phyloP scores from a whole-genome alignment of 2,329 filamentous ascomycete species.

The Periconia digitata region DNA sequence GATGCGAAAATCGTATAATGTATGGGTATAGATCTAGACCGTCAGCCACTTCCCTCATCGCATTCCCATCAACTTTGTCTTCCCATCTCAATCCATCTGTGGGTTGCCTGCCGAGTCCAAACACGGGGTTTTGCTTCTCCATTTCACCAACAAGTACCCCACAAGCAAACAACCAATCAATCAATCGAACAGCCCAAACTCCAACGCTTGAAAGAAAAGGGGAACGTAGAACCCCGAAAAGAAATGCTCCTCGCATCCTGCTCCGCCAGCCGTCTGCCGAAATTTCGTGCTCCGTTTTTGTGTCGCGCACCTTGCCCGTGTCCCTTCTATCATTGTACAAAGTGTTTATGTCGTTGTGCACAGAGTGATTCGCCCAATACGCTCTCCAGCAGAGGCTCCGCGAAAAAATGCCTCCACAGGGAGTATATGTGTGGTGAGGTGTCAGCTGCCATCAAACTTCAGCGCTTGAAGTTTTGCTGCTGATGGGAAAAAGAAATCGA shows the following conservation, averaged over 20 bases:
- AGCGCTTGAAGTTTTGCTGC: conserved; percentile 34
- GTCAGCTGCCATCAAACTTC: conserved; percentile 22
- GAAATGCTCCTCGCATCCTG: not conserved
- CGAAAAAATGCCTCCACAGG: not conserved
- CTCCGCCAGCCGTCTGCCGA: not conserved
- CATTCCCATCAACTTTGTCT: no score
- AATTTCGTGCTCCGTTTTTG: not conserved
- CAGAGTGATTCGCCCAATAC: not conserved
- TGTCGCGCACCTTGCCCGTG: not conserved
- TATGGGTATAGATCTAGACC: no score
- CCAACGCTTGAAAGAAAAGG: not conserved
- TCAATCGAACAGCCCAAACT: no score
- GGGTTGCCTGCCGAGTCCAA: no score
- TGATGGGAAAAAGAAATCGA: conserved; percentile 1
- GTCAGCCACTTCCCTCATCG: no score
- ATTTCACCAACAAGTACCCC: no score
- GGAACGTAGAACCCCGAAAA: not conserved
- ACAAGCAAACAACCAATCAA: no score
- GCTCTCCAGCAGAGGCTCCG: not conserved
- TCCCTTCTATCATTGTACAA: not conserved
- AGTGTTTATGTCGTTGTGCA: not conserved
- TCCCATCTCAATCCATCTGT: no score
- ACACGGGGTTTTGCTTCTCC: no score
- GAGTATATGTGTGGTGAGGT: not conserved
- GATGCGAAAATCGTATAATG: no score